Percentiles rank a stretch among this genome's conserved stretches.
Conservation (phyloP, 768 basidiomycete genomes). For the Mrakia gelida region DNA sequence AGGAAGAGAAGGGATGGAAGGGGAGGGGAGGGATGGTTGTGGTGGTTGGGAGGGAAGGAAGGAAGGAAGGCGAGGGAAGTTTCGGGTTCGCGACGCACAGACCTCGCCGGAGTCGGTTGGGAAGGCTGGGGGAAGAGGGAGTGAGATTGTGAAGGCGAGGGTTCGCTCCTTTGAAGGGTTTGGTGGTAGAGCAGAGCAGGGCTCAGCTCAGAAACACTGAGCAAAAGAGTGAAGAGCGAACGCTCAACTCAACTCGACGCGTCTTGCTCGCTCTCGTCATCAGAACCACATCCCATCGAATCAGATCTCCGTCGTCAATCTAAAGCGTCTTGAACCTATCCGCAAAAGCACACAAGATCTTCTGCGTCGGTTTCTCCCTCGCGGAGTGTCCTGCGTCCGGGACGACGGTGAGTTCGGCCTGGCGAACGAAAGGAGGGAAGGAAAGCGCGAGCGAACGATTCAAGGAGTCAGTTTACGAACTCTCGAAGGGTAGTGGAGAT, state of each 20-base stretch:
- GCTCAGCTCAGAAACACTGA: no score
- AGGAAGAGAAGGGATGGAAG: background rate
- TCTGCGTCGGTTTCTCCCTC: conserved; percentile 51
- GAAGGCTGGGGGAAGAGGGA: no score
- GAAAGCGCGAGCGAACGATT: background rate
- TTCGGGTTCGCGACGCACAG: no score
- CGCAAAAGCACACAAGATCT: conserved; percentile 19
- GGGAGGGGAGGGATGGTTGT: background rate
- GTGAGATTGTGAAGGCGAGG: no score
- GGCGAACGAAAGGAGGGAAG: background rate
- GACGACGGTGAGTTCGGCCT: conserved; percentile 26
- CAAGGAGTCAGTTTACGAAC: no score
- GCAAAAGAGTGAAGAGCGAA: no score
- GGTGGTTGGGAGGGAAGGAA: background rate
- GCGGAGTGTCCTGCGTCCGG: conserved; percentile 79
- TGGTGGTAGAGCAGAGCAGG: no score
- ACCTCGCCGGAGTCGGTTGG: no score
- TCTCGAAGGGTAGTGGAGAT: conserved; percentile 42
- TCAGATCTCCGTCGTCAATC: background rate
- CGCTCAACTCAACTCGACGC: no score
- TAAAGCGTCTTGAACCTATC: conserved; percentile 27
- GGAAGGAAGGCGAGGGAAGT: background rate
- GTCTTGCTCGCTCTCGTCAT: background rate
- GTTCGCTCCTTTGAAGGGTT: no score
- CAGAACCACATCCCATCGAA: background rate